Evolutionary conservation across 208 protist genomes (phyloP).

Genomic region (Leishmania martiniquensis): DNA sequence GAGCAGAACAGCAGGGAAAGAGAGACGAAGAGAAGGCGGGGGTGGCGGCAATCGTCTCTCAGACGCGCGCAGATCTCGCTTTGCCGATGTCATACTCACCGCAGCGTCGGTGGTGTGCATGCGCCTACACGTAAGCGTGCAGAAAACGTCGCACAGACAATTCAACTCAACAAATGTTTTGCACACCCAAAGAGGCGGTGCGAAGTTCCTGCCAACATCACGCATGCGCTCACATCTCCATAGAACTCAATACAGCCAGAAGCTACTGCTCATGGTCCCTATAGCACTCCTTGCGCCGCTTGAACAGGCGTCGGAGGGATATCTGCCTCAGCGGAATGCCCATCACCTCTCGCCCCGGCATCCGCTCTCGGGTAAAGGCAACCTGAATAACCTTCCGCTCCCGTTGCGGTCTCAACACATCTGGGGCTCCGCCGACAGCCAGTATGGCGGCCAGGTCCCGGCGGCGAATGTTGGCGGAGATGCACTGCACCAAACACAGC

Average conservation of each 20-base stretch:
- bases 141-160: no score
- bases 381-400: constrained; percentile 19
- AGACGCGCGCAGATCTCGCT: no score
- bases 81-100: no score
- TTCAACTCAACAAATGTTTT: no score
- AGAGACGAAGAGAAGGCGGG: background rate
- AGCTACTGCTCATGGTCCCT: background rate
- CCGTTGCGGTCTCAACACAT: background rate
- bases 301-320: constrained; percentile 23
- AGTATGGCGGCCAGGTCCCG: background rate
- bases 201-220: no score
- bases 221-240: background rate
- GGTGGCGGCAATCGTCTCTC: no score
- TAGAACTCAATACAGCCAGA: background rate
- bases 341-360: background rate
- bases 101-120: no score
- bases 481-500: no score
- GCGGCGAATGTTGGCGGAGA: background rate
- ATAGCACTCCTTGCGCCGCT: constrained; percentile 9
- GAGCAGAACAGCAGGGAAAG: background rate
- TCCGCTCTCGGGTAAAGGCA: background rate
- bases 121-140: no score
- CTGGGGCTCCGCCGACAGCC: background rate
- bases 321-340: constrained; percentile 31
- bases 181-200: no score